Evolutionary conservation across 345 rosid genomes (phyloP), one percentile per base, ranked within the genome.

Genomic region (Brassica rapa): DNA sequence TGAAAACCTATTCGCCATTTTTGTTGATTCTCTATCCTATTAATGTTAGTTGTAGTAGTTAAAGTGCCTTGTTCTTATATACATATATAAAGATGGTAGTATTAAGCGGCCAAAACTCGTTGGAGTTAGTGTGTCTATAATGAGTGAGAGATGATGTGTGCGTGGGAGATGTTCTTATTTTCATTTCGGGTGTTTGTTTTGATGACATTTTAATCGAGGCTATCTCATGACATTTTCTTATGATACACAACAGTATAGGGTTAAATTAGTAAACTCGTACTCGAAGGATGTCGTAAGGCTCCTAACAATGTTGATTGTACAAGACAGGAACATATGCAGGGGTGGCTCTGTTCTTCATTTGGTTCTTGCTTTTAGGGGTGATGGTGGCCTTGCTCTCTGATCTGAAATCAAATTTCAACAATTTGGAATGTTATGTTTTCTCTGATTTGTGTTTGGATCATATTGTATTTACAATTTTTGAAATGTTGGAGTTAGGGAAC

Each of bases 301-400:
- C 46, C 46, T 39, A 39, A 39, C 55, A 46, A 14, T 46, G 46
- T 32, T 32, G 35, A 2, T 39, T 8, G 46, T 39, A 39, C 46
- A 32, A 32, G 35, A 32, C 35, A 32, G 35, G 35, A 32, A 32
- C 35, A 32, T 33, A 33, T 33, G 37, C 35, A 11, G 98, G 73
- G 99, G 99, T 56, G 99, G 98, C 35, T 92, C 99, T 10, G 99
- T 95, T 76, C 99, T 94, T 68, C 98, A 94, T 85, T 94, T 94
- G 70, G 99, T 94, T 78, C 94, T 94, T 78, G 98, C 99, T 9
- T 84, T 91, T 68, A 88, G 99, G 80, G 98, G 98, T 33, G 99
- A 98, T 73, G n/a, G 11, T 27, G 27, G 46, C 63, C 46, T 66
- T 55, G 25, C 60, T 49, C 4, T 73, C 70, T 79, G 7, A 78